Percentiles rank a stretch among this genome's conserved stretches.
Evolutionary conservation across 2,329 filamentous ascomycete species (phyloP).

Genomic region (Blastomyces gilchristii): DNA sequence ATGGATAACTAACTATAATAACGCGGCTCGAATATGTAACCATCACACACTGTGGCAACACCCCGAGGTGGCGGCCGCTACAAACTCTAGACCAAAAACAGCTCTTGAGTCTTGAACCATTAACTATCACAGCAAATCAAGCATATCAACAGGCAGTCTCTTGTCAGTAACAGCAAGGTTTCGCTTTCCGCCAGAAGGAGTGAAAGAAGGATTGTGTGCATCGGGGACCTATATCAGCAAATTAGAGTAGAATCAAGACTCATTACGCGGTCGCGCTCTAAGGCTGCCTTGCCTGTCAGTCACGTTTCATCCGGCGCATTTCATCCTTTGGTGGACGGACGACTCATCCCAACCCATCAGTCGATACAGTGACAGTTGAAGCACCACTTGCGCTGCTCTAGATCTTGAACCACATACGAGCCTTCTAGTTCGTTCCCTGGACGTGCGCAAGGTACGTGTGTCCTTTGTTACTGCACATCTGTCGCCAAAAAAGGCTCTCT

Average conservation of each 20-base stretch:
- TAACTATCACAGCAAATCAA: neutral
- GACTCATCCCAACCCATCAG: neutral
- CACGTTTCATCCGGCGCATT: neutral
- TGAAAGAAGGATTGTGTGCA: neutral
- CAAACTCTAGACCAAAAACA: neutral
- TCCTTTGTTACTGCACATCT: slow-evolving; percentile 13
- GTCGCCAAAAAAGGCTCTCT: slow-evolving; percentile 5
- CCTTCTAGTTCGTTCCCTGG: slow-evolving; percentile 8
- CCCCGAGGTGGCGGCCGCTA: no score
- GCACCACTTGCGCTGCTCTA: neutral
- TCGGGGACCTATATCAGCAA: neutral
- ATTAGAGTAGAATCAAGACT: no score
- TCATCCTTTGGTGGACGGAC: neutral
- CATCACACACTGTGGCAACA: no score
- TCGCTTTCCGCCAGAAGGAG: neutral
- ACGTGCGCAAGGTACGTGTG: slow-evolving; percentile 17
- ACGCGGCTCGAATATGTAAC: no score
- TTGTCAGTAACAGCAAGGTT: neutral
- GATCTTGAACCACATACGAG: neutral
- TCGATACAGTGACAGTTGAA: neutral
- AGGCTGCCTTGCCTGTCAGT: neutral
- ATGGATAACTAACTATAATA: no score
- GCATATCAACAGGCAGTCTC: no score
- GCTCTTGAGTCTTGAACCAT: neutral
- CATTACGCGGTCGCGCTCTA: neutral